Percentiles rank a stretch among this genome's conserved stretches.
Evolutionary conservation across 257 asterid species (phyloP).

Genomic region (Nemophila menziesii): DNA sequence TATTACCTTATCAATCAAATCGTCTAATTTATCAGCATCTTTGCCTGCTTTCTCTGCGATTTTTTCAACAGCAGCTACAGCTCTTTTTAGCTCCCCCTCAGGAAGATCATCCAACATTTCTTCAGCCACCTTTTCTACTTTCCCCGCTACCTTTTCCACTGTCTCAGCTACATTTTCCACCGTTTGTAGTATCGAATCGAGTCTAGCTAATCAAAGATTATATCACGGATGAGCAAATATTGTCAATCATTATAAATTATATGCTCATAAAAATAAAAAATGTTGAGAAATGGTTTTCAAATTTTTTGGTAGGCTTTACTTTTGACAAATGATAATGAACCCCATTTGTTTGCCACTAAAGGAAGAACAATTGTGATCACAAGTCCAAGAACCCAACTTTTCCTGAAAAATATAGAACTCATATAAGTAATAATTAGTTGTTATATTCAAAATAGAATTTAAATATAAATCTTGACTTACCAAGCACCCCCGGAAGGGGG

Average conservation of each 20-base stretch:
- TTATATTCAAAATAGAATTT: not conserved
- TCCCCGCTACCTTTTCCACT: conserved; percentile 7
- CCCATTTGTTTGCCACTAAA: conserved; percentile 2
- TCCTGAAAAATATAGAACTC: too few relatives aligned
- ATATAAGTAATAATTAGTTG: too few relatives aligned
- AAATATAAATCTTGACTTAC: not conserved
- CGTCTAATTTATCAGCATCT: conserved; percentile 1
- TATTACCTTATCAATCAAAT: conserved; percentile 1
- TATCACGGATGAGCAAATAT: not conserved
- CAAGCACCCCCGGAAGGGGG: conserved; percentile 1
- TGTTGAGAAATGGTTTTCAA: too few relatives aligned
- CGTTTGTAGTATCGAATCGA: not conserved
- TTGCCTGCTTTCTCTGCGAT: conserved; percentile 2
- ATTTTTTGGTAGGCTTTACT: conserved; percentile 1
- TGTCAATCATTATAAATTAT: too few relatives aligned
- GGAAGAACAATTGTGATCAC: conserved; percentile 6
- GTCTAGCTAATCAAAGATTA: not conserved
- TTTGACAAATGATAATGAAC: conserved; percentile 1
- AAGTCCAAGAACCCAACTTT: conserved; percentile 10
- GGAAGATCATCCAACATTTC: conserved; percentile 4
- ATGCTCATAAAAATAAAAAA: too few relatives aligned
- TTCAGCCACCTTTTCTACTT: conserved; percentile 6
- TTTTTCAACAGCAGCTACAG: not conserved
- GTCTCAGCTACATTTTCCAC: conserved; percentile 6
- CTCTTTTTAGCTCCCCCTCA: conserved; percentile 3